Conservation (phyloP, 441 rosid genomes). For the Codiaeum variegatum region DNA sequence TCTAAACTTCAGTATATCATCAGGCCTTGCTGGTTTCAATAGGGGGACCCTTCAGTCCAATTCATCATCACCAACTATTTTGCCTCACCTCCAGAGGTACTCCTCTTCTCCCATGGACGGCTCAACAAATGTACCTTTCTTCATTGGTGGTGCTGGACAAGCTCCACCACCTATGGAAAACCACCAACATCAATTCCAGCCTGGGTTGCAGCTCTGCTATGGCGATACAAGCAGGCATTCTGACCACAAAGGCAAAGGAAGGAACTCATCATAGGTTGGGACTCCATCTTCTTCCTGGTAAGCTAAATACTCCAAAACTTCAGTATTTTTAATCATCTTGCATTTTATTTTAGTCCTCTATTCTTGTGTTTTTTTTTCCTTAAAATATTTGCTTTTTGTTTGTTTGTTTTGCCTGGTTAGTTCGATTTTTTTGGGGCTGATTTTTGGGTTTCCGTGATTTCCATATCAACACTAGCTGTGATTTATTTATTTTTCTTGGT, state of each 20-base stretch:
- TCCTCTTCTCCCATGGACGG: constrained; percentile 56
- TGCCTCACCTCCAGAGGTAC: constrained; percentile 72
- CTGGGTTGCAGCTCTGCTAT: constrained; percentile 72
- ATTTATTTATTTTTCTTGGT: constrained; percentile 38
- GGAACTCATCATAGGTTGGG: constrained; percentile 41
- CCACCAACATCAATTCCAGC: constrained; percentile 54
- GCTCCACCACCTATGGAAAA: constrained; percentile 53
- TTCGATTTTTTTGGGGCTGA: constrained; percentile 2
- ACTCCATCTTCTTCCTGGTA: constrained; percentile 43
- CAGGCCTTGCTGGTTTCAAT: constrained; percentile 85
- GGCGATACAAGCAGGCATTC: constrained; percentile 64
- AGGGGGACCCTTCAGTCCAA: constrained; percentile 99
- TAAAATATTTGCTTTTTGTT: no score
- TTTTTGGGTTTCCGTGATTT: constrained; percentile 25
- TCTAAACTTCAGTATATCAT: constrained; percentile 76
- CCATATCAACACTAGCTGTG: constrained; percentile 29
- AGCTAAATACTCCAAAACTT: neutral
- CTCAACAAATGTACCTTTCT: constrained; percentile 65
- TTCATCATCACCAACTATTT: constrained; percentile 67
- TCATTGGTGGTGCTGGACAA: constrained; percentile 42
- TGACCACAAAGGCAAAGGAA: constrained; percentile 78
- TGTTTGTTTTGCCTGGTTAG: constrained; percentile 4
- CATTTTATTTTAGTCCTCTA: neutral
- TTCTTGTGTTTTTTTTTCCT: constrained; percentile 10
- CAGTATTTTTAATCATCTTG: neutral